Evolutionary conservation across 257 asterid genomes (phyloP).

Genomic region (Osmanthus fragrans): DNA sequence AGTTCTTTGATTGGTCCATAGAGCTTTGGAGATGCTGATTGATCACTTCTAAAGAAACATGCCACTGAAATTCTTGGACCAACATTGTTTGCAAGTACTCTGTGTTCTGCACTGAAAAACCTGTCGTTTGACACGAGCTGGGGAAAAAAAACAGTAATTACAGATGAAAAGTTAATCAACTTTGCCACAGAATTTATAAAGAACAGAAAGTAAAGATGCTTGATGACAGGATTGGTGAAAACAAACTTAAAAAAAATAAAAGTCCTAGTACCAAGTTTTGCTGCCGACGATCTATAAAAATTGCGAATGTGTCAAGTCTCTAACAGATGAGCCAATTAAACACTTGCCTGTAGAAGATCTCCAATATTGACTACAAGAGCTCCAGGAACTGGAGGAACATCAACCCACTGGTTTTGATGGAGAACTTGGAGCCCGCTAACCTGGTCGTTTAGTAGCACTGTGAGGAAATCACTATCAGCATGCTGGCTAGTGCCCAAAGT

Average conservation of each 20-base stretch:
- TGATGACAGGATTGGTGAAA: not conserved
- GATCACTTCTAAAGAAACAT: constrained; percentile 42
- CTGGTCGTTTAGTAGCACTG: constrained; percentile 44
- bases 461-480: constrained; percentile 45
- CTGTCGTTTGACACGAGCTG: constrained; percentile 60
- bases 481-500: constrained; percentile 43
- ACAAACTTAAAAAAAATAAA: no score
- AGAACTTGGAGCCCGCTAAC: constrained; percentile 51
- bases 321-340: not conserved
- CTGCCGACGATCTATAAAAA: not conserved
- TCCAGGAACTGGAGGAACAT: constrained; percentile 46
- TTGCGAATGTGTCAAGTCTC: not conserved
- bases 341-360: constrained; percentile 54
- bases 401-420: constrained; percentile 46
- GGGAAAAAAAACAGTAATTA: no score
- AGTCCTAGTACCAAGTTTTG: not conserved
- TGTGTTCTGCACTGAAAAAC: constrained; percentile 55
- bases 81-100: constrained; percentile 41
- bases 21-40: constrained; percentile 9
- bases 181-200: no score
- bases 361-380: constrained; percentile 50
- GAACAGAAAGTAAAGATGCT: not conserved
- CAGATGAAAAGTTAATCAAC: not conserved
- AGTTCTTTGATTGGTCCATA: constrained; percentile 57
- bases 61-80: constrained; percentile 64